These are phyloP conservation scores for Chaetomiaceae sp. DNA, from an alignment of 2,329 filamentous ascomycete genomes.

Conservation along the genomic window DNA sequence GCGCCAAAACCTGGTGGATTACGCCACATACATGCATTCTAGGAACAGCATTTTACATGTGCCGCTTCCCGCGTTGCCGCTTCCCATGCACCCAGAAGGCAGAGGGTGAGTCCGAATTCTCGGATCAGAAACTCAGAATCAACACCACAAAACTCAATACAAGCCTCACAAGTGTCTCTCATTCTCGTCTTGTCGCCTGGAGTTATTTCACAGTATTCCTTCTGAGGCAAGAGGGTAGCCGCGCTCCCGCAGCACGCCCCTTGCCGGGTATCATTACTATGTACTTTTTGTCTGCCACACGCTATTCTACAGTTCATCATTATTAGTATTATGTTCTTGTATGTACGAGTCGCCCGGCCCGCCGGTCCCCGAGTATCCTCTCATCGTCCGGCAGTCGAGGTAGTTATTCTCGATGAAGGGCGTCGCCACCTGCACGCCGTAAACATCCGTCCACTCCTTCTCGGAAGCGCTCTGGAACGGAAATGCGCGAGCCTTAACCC, in stretches of 20 bases:
- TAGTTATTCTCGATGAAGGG: slow-evolving; percentile 31
- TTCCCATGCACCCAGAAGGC: no score
- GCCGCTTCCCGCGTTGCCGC: background rate
- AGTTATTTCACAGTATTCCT: no score
- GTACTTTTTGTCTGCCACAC: background rate
- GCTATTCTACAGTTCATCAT: slow-evolving; percentile 8
- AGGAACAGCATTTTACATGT: no score
- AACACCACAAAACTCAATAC: no score
- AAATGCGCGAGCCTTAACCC: slow-evolving; percentile 22
- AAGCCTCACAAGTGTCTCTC: no score
- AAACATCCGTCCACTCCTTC: slow-evolving; percentile 22
- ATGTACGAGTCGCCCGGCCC: slow-evolving; percentile 18
- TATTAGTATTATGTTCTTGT: background rate
- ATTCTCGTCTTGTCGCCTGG: no score
- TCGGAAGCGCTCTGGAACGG: slow-evolving; percentile 19
- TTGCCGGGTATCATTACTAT: slow-evolving; percentile 7
- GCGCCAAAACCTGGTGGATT: no score
- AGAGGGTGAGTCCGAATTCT: no score
- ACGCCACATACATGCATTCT: no score
- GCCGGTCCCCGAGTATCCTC: slow-evolving; percentile 25
- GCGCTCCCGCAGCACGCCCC: background rate
- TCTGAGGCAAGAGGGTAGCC: background rate
- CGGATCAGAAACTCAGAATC: no score
- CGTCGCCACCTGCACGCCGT: slow-evolving; percentile 29
- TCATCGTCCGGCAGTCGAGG: slow-evolving; percentile 26